Evolutionary conservation across 2,329 filamentous ascomycete genomes (phyloP).

Genomic region (Incumbomyces lentus): DNA sequence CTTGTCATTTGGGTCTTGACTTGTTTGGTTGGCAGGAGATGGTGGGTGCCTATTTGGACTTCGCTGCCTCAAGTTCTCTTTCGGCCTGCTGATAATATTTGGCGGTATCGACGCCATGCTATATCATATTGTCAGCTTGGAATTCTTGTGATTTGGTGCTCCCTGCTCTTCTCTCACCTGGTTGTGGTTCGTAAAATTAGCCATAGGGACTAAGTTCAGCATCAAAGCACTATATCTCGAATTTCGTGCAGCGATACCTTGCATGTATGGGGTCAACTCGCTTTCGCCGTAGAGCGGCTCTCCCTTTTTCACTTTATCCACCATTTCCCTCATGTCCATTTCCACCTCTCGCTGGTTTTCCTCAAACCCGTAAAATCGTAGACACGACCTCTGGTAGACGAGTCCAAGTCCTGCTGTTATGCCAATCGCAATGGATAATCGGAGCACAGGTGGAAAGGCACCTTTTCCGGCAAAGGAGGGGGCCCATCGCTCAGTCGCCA

Average conservation of each 20-base stretch:
- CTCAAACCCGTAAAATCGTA: slow-evolving; percentile 88
- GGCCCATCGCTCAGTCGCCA: slow-evolving; percentile 70
- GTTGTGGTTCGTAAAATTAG: slow-evolving; percentile 96
- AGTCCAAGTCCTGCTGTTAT: slow-evolving; percentile 69
- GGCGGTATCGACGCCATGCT: slow-evolving; percentile 94
- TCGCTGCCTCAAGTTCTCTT: slow-evolving; percentile 77
- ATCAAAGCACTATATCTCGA: slow-evolving; percentile 83
- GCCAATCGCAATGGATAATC: slow-evolving; percentile 63
- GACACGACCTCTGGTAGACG: slow-evolving; percentile 71
- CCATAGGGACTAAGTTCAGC: slow-evolving; percentile 80
- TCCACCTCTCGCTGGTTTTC: slow-evolving; percentile 89
- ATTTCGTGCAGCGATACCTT: slow-evolving; percentile 85
- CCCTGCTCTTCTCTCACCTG: slow-evolving; percentile 36
- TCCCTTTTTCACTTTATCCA: slow-evolving; percentile 85
- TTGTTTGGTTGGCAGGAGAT: no score
- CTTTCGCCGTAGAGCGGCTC: slow-evolving; percentile 80
- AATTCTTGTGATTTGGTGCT: background rate
- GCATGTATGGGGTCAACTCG: slow-evolving; percentile 72
- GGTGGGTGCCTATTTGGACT: background rate
- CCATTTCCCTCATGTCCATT: slow-evolving; percentile 98
- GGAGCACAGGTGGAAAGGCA: slow-evolving; percentile 73
- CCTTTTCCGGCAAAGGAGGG: slow-evolving; percentile 77
- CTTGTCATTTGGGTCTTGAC: no score
- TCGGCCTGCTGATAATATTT: slow-evolving; percentile 98
- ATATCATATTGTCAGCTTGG: slow-evolving; percentile 21